Conservation (phyloP, 331 rosid genomes). For the Quercus lobata region DNA sequence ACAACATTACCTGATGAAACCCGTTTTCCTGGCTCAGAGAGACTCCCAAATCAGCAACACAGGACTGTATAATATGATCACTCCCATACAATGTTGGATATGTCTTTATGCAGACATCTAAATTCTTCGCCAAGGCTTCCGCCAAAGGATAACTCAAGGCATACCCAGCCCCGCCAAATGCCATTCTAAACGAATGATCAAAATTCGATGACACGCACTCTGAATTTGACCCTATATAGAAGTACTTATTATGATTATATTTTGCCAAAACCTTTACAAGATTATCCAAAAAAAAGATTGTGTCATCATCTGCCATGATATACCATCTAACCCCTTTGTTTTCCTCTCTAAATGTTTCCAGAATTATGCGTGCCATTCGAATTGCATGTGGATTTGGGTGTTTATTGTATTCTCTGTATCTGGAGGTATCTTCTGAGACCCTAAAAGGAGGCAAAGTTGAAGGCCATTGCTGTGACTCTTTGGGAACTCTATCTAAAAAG, state of each 20-base stretch:
- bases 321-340: neutral
- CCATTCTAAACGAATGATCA: neutral
- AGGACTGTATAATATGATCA: neutral
- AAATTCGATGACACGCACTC: neutral
- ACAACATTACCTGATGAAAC: neutral
- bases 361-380: neutral
- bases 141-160: neutral
- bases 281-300: neutral
- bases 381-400: neutral
- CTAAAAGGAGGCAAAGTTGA: neutral
- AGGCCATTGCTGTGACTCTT: neutral
- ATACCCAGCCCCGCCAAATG: neutral
- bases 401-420: neutral
- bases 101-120: neutral
- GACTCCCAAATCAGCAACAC: slow-evolving; percentile 3
- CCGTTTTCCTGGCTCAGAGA: neutral
- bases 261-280: neutral
- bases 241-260: neutral
- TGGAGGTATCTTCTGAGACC: neutral
- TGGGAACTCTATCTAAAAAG: neutral
- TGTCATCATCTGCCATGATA: slow-evolving; percentile 1
- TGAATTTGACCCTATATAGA: neutral
- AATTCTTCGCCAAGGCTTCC: neutral
- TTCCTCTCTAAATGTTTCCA: neutral
- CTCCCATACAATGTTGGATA: neutral